Conservation (phyloP, 2,329 filamentous ascomycete genomes). For the Neofusicoccum umdonicola region DNA sequence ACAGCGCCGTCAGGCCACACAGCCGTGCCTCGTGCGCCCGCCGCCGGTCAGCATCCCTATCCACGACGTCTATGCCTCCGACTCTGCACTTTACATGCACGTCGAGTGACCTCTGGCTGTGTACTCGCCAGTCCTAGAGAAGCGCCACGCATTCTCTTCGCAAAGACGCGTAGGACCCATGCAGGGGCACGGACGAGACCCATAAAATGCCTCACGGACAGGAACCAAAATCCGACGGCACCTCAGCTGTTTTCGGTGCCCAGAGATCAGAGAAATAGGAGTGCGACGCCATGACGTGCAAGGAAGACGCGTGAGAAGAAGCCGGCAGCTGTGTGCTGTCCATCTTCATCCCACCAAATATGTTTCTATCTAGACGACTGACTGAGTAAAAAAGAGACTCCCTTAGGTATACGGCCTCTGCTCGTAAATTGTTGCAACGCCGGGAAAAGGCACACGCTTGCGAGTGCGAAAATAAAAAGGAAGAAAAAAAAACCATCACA, state of each 20-base stretch:
- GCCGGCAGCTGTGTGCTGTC: too few relatives aligned
- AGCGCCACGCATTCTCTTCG: neutral
- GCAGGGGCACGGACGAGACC: neutral
- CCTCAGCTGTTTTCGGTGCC: neutral
- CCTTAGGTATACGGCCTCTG: too few relatives aligned
- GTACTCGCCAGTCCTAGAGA: neutral
- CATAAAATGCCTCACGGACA: slow-evolving; percentile 3
- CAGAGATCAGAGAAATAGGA: neutral
- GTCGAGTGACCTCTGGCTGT: neutral
- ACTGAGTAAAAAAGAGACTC: too few relatives aligned
- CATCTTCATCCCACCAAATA: too few relatives aligned
- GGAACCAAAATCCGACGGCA: neutral
- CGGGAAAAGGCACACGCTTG: too few relatives aligned
- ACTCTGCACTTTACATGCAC: neutral
- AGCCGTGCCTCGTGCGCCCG: neutral
- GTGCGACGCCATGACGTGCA: neutral
- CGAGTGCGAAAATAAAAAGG: too few relatives aligned
- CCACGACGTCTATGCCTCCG: neutral
- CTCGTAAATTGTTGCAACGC: too few relatives aligned
- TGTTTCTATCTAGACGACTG: too few relatives aligned
- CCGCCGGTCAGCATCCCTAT: neutral
- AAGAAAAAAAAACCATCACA: too few relatives aligned
- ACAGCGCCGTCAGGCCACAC: neutral
- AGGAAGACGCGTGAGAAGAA: too few relatives aligned
- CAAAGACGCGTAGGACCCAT: neutral